These are phyloP conservation scores for Diophrys sp. DNA, from an alignment of 73 alveolate genomes.

Conservation along the genomic window DNA sequence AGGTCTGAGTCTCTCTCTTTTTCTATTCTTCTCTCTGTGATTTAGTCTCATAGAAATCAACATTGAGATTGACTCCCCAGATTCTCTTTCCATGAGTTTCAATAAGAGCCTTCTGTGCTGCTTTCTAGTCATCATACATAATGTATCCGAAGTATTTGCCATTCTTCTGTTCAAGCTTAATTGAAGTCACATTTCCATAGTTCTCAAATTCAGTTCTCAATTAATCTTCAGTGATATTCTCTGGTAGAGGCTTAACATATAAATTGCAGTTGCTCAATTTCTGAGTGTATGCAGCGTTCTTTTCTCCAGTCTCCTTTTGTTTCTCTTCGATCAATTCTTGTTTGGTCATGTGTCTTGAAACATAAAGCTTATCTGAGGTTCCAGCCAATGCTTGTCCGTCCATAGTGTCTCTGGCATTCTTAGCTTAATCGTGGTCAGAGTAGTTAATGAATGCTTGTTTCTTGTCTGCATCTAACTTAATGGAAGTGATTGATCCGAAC, in stretches of 20 bases:
- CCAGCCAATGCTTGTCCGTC: constrained; percentile 3
- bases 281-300: neutral
- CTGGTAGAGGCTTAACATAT: constrained; percentile 50
- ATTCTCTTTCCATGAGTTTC: neutral
- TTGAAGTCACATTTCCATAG: constrained; percentile 44
- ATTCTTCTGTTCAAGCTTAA: neutral
- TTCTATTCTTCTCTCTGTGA: neutral
- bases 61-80: neutral
- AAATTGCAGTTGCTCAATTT: constrained; percentile 22
- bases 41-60: constrained; percentile 14
- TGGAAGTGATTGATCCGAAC: constrained; percentile 60
- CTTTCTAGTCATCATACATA: neutral
- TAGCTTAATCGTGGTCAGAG: neutral
- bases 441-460: neutral
- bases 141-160: neutral
- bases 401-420: neutral
- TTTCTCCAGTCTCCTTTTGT: neutral
- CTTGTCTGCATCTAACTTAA: constrained; percentile 28
- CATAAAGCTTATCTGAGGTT: neutral
- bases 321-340: constrained; percentile 6
- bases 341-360: neutral
- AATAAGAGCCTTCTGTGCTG: neutral
- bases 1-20: neutral
- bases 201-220: constrained; percentile 54
- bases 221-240: constrained; percentile 60